Base-by-base conservation (phyloP, 2,329 filamentous ascomycete species). In the Colletotrichum sp. region DNA sequence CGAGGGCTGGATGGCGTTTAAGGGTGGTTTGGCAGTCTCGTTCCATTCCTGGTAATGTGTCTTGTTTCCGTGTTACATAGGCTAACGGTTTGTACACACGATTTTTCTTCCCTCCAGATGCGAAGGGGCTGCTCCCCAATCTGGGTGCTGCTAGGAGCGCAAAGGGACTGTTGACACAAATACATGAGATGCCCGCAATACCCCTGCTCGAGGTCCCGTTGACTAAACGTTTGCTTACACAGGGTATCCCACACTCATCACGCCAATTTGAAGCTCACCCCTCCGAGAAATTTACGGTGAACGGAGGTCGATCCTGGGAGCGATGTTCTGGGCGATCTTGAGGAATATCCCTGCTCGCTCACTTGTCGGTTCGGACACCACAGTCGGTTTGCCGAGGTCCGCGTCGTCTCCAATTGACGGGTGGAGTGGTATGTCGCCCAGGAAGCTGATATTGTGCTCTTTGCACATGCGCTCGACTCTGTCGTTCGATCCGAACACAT, bases 401-500 rank as follows among this genome's bases (percentile, higher is more conserved):
- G 95, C 95, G 84, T 98, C 95, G 72, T 95, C 94, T 75, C 96
- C 98, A 26, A 99, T 98, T 67, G 89, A 92, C 6, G 94, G 92
- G 83, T 99, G 95, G 65, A 99, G 88, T 8, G 96, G 96, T 55
- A 99, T 94, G 83, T 98, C 95, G 2, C 95, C 96, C 5, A 99
- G 86, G 78, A 98, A 92, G n/a, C 94, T 90, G 69, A 99, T 92
- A 1, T 91, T 90, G 59, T 96, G 89, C 74, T 95, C 92, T 39
- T 88, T 84, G 81, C 96, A 98, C 79, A 96, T 90, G 32, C 87
- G 89, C 49, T 88, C 86, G 1, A 96, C 94, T 18, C 92, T 91
- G 74, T 92, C 90, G 49, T 89, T 88, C 1, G 89, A 89, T 3
- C 95, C 94, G 82, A 98, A 97, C 26, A 98, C 92, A 77, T 92